Base-by-base conservation (phyloP, 2,329 filamentous ascomycete species). In the Ophioceras dolichostomum region DNA sequence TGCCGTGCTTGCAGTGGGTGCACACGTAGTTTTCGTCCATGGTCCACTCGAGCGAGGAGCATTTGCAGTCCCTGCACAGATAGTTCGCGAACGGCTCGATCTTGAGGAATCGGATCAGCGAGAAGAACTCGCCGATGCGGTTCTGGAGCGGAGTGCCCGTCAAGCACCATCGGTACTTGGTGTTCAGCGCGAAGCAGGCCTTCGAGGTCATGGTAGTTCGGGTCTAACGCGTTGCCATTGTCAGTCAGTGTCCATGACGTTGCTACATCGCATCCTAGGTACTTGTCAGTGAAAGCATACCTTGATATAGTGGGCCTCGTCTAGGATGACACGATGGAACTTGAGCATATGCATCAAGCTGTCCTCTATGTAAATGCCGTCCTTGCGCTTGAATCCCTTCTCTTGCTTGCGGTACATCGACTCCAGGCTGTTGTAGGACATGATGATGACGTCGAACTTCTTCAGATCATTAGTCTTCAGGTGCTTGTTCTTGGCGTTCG, bases 91-190 rank as follows among this genome's bases (percentile, higher is more conserved):
- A 96, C 0, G 89, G 89, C 8, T 73, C 71, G 26, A 95, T 70
- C 54, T 94, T 83, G 21, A 98, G 71, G 58, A 98, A 98, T 3
- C 91, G 81, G 39, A 98, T 68, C 17, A 96, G 66, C 1, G 89
- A 96, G 60, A 96, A 95, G 57, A 95, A 93, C 56, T 96, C 89
- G 51, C 91, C 89, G 46, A 96, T 96, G 37, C 89, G 82, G 53
- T 96, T 98, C 57, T 98, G 91, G 1, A 98, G 76, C 0, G 91
- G 91, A 1, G 91, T 98, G 8, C 91, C 91, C 13, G 84, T 91
- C 41, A 98, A 67, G 54, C 91, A 98, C 86, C 91, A 96, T 49
- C 93, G 93, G 60, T 91, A 94, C 14, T 73, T 77, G 14, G 83
- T 83, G 42, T 87, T 79, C 30, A 98, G 66, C 1, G 88, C 87